These are phyloP conservation scores for Fraxinus platypoda DNA, from an alignment of 305 asterid genomes.

Conservation along the genomic window DNA sequence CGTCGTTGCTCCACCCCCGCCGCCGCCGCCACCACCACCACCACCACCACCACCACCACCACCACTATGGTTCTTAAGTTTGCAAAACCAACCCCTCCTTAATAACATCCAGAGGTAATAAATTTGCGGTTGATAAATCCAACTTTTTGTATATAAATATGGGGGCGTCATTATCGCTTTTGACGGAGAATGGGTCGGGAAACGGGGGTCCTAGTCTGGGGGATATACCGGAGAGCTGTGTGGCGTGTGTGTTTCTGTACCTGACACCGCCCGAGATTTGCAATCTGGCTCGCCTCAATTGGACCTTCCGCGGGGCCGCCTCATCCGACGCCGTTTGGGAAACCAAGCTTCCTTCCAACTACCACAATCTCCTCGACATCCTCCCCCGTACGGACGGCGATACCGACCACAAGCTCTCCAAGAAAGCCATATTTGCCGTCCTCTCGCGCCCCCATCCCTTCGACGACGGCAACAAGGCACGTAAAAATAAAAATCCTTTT, in stretches of 20 bases:
- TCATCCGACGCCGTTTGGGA: conserved; percentile 97
- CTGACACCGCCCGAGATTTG: conserved; percentile 94
- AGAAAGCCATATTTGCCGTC: conserved; percentile 71
- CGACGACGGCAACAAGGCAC: conserved; percentile 71
- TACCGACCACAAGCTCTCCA: conserved; percentile 25
- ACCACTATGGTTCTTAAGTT: not conserved
- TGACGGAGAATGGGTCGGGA: conserved; percentile 61
- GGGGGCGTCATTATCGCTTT: conserved; percentile 83
- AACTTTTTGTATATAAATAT: conserved; percentile 21
- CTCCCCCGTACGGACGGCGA: conserved; percentile 37
- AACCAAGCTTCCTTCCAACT: conserved; percentile 81
- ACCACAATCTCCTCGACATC: conserved; percentile 56
- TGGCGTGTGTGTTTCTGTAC: conserved; percentile 74
- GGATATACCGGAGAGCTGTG: conserved; percentile 93
- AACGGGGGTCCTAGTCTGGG: conserved; percentile 75
- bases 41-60: not conserved
- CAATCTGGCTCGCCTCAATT: conserved; percentile 87
- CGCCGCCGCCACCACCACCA: not conserved
- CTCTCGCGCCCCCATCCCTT: conserved; percentile 69
- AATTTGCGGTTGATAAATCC: not conserved
- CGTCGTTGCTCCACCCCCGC: conserved; percentile 4
- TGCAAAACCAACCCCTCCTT: not conserved
- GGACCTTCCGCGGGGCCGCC: conserved; percentile 92
- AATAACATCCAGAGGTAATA: not conserved
- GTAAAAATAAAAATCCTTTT: not conserved